phyloP scores from a whole-genome alignment of 495 filamentous ascomycete genomes.

The Schizothecium vesticola region DNA sequence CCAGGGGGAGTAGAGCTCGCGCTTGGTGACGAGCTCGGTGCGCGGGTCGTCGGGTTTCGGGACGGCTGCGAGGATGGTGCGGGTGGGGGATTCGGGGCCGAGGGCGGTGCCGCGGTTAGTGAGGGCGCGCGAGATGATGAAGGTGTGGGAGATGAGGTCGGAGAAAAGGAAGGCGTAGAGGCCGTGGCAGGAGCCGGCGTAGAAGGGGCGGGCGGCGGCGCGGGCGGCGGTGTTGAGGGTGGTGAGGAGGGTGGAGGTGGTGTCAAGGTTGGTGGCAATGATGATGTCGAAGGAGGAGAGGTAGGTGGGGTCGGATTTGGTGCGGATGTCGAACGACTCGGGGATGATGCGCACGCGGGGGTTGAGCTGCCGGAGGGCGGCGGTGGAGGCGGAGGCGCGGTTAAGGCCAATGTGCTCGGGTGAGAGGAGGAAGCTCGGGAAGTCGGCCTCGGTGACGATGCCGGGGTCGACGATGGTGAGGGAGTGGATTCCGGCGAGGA shows the following conservation, averaged over 20 bases:
- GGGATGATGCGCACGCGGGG: conserved; percentile 76
- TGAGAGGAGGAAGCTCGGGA: conserved; percentile 82
- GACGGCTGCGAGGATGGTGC: conserved; percentile 63
- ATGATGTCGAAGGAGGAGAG: conserved; percentile 76
- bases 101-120: conserved; percentile 64
- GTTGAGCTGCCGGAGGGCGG: conserved; percentile 76
- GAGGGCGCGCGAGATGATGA: conserved; percentile 76
- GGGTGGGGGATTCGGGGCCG: conserved; percentile 67
- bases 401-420: conserved; percentile 70
- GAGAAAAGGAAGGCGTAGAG: conserved; percentile 94
- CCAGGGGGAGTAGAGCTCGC: conserved; percentile 80
- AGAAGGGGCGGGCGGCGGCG: conserved; percentile 70
- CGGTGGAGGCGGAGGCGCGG: conserved; percentile 77
- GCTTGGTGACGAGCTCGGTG: conserved; percentile 80
- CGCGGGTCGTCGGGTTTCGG: conserved; percentile 66
- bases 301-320: conserved; percentile 57
- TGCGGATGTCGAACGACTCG: conserved; percentile 58
- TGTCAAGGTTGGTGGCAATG: conserved; percentile 85
- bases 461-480: conserved; percentile 85
- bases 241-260: conserved; percentile 60
- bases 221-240: conserved; percentile 79
- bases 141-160: conserved; percentile 83
- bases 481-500: conserved; percentile 87
- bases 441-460: conserved; percentile 69
- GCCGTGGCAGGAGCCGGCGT: conserved; percentile 81